Evolutionary conservation across 192 early-diverging fungal species (phyloP), one percentile per base, ranked within the genome.

Genomic region (Backusella liffmaniae): DNA sequence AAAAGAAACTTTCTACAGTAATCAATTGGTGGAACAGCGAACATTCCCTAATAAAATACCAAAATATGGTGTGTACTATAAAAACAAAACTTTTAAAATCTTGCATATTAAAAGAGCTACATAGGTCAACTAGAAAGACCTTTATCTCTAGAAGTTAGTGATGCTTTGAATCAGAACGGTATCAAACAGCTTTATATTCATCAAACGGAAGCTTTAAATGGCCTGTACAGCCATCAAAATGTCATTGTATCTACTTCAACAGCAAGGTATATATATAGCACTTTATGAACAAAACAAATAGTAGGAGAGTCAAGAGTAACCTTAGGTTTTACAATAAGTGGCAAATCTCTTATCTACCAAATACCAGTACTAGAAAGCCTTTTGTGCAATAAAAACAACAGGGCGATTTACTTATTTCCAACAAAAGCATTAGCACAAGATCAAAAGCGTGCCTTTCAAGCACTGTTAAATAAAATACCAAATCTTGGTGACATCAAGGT

Each of bases 361-460:
- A 74, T 91, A 4, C 88, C 92, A 4, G 83, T 92, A 2, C 75
- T 94, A 1, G 80, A 89, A 44, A 51, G 74, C 8, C 80, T 95
- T 3, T 72, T 89, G 4, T n/a, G 67, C 3, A 76, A 90, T 66
- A 71, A 70, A 0, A 62, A 75, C 0, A 71, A 75, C 10, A 84
- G 79, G 5, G 84, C 89, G 8, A 74, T 96, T 37, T 87, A 89
- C 21, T 74, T 96, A 1, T 94, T 91, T 70, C 95, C 95, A 7
- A 96, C 95, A 9, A 95, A 96, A 73, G 92, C 95, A 9, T 81
- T 96, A 8, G 90, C 94, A 0, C 93, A 94, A 77, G 94, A 96
- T 83, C 95, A 96, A 79, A 83, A 86, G 13, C 73, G 79, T 15
- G 75, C 89, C 3, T 76, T 95, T 4, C 68, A 72, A 8, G 44